A percentile compares a stretch with the other conserved stretches of the same genome.
phyloP scores from a whole-genome alignment of 169 alveolate genomes.

The Cryptosporidium canis region DNA sequence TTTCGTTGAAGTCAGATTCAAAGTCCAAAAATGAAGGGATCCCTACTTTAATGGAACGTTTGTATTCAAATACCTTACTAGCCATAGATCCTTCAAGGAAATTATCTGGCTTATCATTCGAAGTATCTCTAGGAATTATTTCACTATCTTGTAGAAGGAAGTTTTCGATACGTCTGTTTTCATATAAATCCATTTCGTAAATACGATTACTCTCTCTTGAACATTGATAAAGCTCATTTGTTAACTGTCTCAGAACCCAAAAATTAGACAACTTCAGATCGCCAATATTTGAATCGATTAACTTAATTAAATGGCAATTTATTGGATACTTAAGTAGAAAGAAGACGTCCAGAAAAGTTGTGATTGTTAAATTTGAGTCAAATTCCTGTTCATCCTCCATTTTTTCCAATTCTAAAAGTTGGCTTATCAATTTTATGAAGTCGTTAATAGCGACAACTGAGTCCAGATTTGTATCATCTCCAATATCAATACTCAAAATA shows the following conservation, averaged over 20 bases:
- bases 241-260: constrained; percentile 6
- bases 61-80: constrained; percentile 18
- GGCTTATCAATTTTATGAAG: background rate
- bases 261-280: background rate
- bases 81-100: background rate
- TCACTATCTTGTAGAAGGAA: background rate
- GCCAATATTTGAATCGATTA: background rate
- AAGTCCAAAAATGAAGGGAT: constrained; percentile 30
- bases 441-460: background rate
- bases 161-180: constrained; percentile 5
- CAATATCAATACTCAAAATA: background rate
- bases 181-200: background rate
- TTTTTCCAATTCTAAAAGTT: background rate
- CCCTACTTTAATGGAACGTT: background rate
- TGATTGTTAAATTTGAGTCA: background rate
- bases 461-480: background rate
- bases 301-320: background rate
- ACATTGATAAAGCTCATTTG: background rate
- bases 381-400: background rate
- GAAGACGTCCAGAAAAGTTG: constrained; percentile 27
- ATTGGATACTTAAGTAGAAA: constrained; percentile 12
- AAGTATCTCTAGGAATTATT: background rate
- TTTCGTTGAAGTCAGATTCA: background rate
- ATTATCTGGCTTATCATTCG: background rate
- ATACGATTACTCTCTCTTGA: constrained; percentile 34